Percentiles rank a stretch among this genome's conserved stretches.
These are phyloP conservation scores for Delphinella strobiligena DNA, from an alignment of 2,329 filamentous ascomycete species.

Conservation along the genomic window DNA sequence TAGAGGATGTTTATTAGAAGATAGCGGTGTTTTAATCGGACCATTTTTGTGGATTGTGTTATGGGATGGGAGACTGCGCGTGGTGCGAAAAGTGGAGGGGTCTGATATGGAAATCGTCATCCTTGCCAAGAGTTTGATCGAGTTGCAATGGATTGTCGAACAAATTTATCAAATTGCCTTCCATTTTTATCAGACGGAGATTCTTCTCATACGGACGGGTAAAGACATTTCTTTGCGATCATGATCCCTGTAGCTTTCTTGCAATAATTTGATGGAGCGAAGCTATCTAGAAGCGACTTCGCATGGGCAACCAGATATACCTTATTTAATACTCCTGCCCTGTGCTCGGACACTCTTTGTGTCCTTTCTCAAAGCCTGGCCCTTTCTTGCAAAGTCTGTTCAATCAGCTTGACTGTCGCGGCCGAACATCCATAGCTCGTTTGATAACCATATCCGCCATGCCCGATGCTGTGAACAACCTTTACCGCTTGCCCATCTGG, in stretches of 20 bases:
- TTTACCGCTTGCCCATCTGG: constrained; percentile 27
- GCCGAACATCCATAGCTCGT: constrained; percentile 30
- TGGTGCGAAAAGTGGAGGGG: no score
- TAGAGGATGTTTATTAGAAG: constrained; percentile 91
- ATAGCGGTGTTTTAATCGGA: constrained; percentile 92
- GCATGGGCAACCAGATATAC: no score
- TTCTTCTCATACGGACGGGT: no score
- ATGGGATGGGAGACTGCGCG: no score
- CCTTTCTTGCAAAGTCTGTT: constrained; percentile 17
- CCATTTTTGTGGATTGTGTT: constrained; percentile 53
- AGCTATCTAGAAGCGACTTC: no score
- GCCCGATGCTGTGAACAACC: constrained; percentile 74
- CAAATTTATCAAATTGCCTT: not conserved
- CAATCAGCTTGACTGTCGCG: constrained; percentile 28
- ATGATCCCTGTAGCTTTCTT: no score
- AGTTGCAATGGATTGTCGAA: not conserved
- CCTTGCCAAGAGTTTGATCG: not conserved
- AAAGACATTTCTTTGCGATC: no score
- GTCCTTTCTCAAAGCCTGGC: constrained; percentile 13
- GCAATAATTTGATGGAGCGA: no score
- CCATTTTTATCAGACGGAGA: no score
- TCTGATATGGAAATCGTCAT: no score
- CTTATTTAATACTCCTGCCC: no score
- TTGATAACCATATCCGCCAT: constrained; percentile 65
- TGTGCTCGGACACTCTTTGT: not conserved